Evolutionary conservation across 345 rosid species (phyloP), one percentile per base, ranked within the genome.

Genomic region (Pistacia atlantica): DNA sequence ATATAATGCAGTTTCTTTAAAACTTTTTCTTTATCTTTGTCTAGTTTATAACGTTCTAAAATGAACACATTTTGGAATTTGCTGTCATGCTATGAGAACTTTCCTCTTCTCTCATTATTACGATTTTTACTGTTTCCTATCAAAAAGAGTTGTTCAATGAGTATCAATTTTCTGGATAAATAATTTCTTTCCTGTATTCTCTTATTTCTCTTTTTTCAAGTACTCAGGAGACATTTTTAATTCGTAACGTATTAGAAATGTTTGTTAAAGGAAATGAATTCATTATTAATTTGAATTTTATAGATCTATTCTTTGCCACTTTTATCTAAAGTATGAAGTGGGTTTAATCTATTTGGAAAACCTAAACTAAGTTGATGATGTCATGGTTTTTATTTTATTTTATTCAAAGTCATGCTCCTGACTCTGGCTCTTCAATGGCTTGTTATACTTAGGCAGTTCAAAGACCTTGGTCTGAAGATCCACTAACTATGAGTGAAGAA

Each of bases 401-500:
- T 74, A 65, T 46, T 35, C 37, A 17, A 38, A 38, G 78, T 60
- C 59, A 31, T 55, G 20, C 66, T 31, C 11, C 62, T 70, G 48
- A 85, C 74, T 73, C 58, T 65, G 74, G 72, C 68, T 81, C 67
- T 65, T 69, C 67, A 69, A 75, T 65, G 80, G n/a, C 54, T 80
- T 83, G 72, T 72, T 20, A 58, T 80, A n/a, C 65, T 57, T 88
- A 95, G 91, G 97, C 99, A 81, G 92, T 93, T 20, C 84, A 88
- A 86, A 92, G 95, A 76, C 97, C 93, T 56, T 93, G 98, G 98
- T 97, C 89, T 82, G 99, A 90, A 85, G 97, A 96, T 84, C 88
- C 97, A 35, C 60, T 88, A 10, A 74, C 85, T 22, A 91, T 93
- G 97, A 89, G 90, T 73, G 94, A 91, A 85, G 97, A 96, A 88